Evolutionary conservation across 176 grass and related monocot genomes (phyloP), one percentile per base, ranked within the genome.

Genomic region (Neostapfia colusana): DNA sequence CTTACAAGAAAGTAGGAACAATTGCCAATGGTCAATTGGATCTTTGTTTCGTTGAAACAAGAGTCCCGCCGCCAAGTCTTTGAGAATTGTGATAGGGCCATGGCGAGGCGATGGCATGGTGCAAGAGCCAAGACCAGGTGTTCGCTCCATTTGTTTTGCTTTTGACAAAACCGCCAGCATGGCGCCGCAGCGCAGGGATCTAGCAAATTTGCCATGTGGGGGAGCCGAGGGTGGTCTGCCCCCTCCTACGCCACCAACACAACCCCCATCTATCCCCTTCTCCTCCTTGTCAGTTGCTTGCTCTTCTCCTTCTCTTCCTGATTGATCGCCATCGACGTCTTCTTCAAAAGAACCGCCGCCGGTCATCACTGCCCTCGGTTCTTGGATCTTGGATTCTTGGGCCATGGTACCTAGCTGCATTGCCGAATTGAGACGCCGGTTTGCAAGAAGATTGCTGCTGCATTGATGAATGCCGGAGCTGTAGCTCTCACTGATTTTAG

Each of bases 401-500:
- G 38, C 20, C 51, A 21, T 7, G 20, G n/a, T 4, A 57, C 54
- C n/a, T 60, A 82, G 51, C 85, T 67, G 79, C 79, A 87, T 87
- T 83, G 73, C 74, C 79, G 46, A 78, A 71, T 74, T 67, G 50
- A 74, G 35, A 69, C 61, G 11, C 68, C 74, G 58, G 51, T 48
- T 84, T n/a, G 81, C 75, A 26, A 25, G 64, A 60, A 73, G 60
- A 12, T 57, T 57, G 34, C 37, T 72, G 74, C 65, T 13, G 59
- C 68, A 79, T 83, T 87, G 68, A 87, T 79, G 80, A 54, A 57
- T 78, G 79, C 74, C 49, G 74, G 60, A 79, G 79, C 74, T 78
- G 18, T 53, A 59, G 68, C 69, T 10, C 35, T 50, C 75, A 68
- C 80, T 83, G 85, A 68, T 75, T 69, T 69, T 69, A n/a, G 16